Evolutionary conservation across 495 filamentous ascomycete genomes (phyloP).

Genomic region (Penicillium paxilli): DNA sequence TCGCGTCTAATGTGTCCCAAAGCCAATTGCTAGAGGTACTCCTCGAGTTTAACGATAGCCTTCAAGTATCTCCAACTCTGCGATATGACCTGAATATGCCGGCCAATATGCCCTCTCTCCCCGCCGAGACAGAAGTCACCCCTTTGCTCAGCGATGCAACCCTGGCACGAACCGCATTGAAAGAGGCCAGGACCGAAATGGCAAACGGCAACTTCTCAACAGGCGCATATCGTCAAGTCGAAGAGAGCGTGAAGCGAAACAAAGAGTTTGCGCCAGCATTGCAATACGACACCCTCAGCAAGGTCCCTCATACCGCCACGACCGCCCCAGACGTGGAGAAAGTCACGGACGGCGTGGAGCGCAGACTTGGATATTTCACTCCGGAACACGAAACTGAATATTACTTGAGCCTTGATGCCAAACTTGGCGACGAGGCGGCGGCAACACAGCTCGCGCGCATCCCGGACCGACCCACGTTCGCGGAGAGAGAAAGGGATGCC

Average conservation of each 20-base stretch:
- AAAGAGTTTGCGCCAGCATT: conserved; percentile 39
- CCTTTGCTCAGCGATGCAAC: conserved; percentile 38
- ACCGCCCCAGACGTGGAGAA: conserved; percentile 14
- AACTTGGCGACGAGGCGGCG: conserved; percentile 54
- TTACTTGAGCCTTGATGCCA: conserved; percentile 67
- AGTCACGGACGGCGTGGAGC: conserved; percentile 19
- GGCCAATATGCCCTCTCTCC: conserved; percentile 37
- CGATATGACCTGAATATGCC: conserved; percentile 62
- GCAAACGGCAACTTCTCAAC: conserved; percentile 40
- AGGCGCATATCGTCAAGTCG: conserved; percentile 38
- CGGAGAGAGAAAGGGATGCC: conserved; percentile 58
- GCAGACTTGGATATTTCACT: conserved; percentile 60
- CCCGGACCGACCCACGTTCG: conserved; percentile 39
- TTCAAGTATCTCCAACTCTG: conserved; percentile 69
- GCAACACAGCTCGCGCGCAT: conserved; percentile 32
- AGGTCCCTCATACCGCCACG: conserved; percentile 32
- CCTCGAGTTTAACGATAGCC: conserved; percentile 79
- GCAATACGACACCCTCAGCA: conserved; percentile 32
- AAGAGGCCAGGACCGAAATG: conserved; percentile 46
- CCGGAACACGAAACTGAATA: conserved; percentile 81
- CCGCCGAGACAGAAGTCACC: conserved; percentile 38
- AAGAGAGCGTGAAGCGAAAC: conserved; percentile 39
- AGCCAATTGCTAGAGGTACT: conserved; percentile 82
- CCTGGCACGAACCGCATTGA: conserved; percentile 38
- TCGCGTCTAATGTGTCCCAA: conserved; percentile 17